These are phyloP conservation scores for Rhodotorula sp. DNA, from an alignment of 1,284 basidiomycete genomes.

Conservation along the genomic window DNA sequence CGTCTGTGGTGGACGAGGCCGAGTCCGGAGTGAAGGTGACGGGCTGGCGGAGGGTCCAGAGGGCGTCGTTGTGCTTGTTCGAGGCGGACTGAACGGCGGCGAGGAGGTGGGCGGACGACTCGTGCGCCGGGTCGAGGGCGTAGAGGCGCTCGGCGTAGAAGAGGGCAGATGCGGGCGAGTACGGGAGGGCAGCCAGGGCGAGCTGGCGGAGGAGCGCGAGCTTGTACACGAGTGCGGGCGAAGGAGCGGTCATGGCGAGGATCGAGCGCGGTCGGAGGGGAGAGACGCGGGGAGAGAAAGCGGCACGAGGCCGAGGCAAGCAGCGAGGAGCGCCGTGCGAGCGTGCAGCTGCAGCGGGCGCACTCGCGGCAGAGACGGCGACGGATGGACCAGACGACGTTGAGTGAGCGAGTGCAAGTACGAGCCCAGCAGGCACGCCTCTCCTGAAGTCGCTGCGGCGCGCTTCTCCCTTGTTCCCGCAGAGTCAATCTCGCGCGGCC, in stretches of 20 bases:
- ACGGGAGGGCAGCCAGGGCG: constrained; percentile 17
- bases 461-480: too few relatives aligned
- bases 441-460: too few relatives aligned
- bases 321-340: too few relatives aligned
- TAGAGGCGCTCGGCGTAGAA: constrained; percentile 46
- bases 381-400: too few relatives aligned
- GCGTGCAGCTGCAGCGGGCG: too few relatives aligned
- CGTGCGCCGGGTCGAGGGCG: constrained; percentile 40
- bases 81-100: constrained; percentile 26
- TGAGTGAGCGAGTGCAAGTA: too few relatives aligned
- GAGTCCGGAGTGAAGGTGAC: constrained; percentile 32
- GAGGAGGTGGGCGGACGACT: constrained; percentile 41
- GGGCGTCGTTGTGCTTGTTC: constrained; percentile 34
- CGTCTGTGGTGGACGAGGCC: constrained; percentile 9
- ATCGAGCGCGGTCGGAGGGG: not conserved
- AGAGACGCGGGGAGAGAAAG: not conserved
- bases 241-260: not conserved
- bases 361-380: too few relatives aligned
- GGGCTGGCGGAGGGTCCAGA: constrained; percentile 41
- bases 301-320: too few relatives aligned
- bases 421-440: too few relatives aligned
- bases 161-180: constrained; percentile 39
- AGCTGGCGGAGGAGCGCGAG: constrained; percentile 20
- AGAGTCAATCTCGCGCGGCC: not conserved
- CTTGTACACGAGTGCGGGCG: not conserved